Percentiles rank a stretch among this genome's conserved stretches.
These are phyloP conservation scores for Mortierella sp. DNA, from an alignment of 371 early-diverging fungal genomes.

Conservation along the genomic window DNA sequence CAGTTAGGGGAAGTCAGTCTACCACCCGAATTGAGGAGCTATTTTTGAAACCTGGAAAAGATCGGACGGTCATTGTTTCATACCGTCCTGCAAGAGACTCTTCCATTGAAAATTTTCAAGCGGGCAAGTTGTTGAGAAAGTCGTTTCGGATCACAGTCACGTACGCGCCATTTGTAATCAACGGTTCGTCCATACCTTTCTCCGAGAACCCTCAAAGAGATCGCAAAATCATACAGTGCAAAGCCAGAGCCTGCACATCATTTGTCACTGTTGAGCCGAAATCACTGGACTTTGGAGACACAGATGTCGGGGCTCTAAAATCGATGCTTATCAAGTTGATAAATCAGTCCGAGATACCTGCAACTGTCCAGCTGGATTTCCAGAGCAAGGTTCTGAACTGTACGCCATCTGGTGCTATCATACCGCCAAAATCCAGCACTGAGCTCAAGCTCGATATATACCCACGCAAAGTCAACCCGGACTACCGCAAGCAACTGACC, in stretches of 20 bases:
- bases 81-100: conserved; percentile 80
- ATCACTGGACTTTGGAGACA: conserved; percentile 93
- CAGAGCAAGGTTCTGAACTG: conserved; percentile 95
- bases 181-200: conserved; percentile 38
- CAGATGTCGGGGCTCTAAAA: conserved; percentile 94
- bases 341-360: conserved; percentile 91
- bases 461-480: conserved; percentile 97
- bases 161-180: conserved; percentile 66
- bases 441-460: conserved; percentile 94
- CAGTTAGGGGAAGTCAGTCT: conserved; percentile 59
- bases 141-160: conserved; percentile 85
- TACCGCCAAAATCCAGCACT: conserved; percentile 86
- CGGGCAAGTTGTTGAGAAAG: conserved; percentile 81
- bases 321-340: conserved; percentile 84
- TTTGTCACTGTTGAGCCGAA: conserved; percentile 89
- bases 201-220: conserved; percentile 72
- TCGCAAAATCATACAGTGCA: conserved; percentile 91
- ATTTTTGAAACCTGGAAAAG: conserved; percentile 86
- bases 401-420: conserved; percentile 76
- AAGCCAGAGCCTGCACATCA: conserved; percentile 93
- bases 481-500: conserved; percentile 96
- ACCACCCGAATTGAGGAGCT: conserved; percentile 89
- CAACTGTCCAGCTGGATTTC: conserved; percentile 88
- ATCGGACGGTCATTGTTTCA: conserved; percentile 85
- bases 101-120: conserved; percentile 72